phyloP scores from a whole-genome alignment of 257 asterid genomes.

The Buddleja alternifolia region DNA sequence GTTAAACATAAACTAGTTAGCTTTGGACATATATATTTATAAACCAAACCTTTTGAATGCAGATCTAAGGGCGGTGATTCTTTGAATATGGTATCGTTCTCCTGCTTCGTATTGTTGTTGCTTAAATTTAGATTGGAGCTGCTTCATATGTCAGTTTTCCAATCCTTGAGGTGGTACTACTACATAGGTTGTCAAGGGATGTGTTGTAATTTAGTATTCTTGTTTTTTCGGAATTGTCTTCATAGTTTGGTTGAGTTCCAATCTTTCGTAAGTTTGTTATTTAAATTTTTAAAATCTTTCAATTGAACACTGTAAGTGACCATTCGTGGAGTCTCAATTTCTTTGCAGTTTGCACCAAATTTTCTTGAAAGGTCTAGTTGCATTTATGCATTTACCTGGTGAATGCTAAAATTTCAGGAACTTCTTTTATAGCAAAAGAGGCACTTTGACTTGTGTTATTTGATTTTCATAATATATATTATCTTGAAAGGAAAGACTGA shows the following conservation, averaged over 20 bases:
- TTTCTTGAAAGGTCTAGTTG: too few species aligned
- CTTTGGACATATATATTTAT: neutral
- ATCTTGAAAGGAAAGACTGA: too few species aligned
- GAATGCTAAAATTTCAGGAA: too few species aligned
- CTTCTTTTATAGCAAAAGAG: neutral
- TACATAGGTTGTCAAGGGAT: neutral
- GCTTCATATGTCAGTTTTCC: neutral
- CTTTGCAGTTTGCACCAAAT: neutral
- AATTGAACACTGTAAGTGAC: too few species aligned
- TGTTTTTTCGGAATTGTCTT: neutral
- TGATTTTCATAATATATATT: too few species aligned
- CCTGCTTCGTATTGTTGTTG: neutral
- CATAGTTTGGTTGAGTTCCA: neutral
- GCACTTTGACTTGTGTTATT: neutral
- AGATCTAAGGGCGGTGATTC: neutral
- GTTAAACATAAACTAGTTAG: constrained; percentile 10
- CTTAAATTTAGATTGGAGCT: neutral
- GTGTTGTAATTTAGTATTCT: neutral
- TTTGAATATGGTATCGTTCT: neutral
- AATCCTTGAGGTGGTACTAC: neutral
- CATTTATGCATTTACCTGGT: too few species aligned
- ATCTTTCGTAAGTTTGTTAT: neutral
- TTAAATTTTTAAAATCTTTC: neutral
- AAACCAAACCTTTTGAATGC: neutral
- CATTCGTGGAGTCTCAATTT: neutral